These are phyloP conservation scores for Alternaria triticimaculans DNA, from an alignment of 2,329 filamentous ascomycete genomes.

Conservation along the genomic window DNA sequence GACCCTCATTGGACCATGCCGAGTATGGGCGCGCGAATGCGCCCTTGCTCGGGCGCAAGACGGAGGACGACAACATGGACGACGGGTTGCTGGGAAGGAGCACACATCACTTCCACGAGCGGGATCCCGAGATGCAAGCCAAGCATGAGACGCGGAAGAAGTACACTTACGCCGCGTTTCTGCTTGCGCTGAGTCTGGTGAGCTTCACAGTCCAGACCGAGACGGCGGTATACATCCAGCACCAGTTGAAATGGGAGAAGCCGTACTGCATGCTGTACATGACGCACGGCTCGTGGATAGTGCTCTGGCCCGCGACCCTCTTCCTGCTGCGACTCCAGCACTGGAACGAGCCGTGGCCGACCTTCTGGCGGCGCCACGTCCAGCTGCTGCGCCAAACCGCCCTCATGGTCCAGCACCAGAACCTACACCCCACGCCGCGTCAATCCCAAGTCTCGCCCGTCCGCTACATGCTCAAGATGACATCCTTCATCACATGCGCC, in stretches of 20 bases:
- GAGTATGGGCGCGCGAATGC: conserved; percentile 54
- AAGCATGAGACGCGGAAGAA: conserved; percentile 74
- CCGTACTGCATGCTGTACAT: conserved; percentile 99
- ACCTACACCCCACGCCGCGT: conserved; percentile 67
- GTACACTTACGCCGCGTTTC: conserved; percentile 86
- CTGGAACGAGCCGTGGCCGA: conserved; percentile 76
- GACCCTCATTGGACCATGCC: conserved; percentile 49
- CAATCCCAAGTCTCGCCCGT: conserved; percentile 61
- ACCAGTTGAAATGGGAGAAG: conserved; percentile 92
- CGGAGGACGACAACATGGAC: conserved; percentile 46
- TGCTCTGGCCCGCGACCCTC: conserved; percentile 88
- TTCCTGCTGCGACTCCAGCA: conserved; percentile 80
- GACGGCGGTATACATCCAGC: conserved; percentile 92
- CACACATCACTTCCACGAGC: conserved; percentile 70
- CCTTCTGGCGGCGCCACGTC: conserved; percentile 82
- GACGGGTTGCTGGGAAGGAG: conserved; percentile 59
- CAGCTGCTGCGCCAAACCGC: conserved; percentile 69
- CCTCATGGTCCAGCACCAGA: conserved; percentile 85
- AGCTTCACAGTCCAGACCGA: conserved; percentile 95
- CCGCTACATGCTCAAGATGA: conserved; percentile 79
- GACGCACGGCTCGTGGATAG: conserved; percentile 90
- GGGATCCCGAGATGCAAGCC: conserved; percentile 72
- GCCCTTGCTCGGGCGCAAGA: conserved; percentile 60
- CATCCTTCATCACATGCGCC: conserved; percentile 80
- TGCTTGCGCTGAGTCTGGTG: conserved; percentile 80